Base-by-base conservation (phyloP, 176 grass and related monocot species). In the Hordeum marinum region DNA sequence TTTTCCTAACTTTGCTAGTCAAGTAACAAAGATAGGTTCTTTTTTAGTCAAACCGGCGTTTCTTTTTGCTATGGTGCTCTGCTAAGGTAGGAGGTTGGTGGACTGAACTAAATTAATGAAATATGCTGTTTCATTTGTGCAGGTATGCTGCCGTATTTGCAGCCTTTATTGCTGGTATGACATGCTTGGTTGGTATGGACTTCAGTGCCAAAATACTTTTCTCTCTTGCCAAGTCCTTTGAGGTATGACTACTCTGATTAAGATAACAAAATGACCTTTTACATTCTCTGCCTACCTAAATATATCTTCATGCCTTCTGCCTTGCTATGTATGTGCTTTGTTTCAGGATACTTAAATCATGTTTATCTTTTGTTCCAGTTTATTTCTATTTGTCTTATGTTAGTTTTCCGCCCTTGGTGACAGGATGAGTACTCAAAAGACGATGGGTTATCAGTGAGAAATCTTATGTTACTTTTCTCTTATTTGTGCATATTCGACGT, bases 81-180 rank as follows among this genome's bases (percentile, higher is more conserved):
- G 23, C 14, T 46, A 46, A 21, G 41, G 32, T 73, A 34, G 21
- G 26, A 84, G 63, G 37, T 52, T 75, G 72, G 15, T 75, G 26
- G 45, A 75, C 62, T 82, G 55, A 72, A 45, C 27, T 32, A 70
- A 67, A 90, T 57, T 76, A 70, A 87, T 78, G 77, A 40, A 48
- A 61, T 55, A 55, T 45, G 11, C 66, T 42, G 8, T 80, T 27
- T 75, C 48, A 45, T 84, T 62, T 90, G 20, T 75, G 57, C 83
- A 98, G 96, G 78, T 95, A 93, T 91, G 91, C 90, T 86, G 84
- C 91, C 90, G 88, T 92, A 34, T 98, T 95, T 90, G 89, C 89
- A 88, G 81, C 96, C 59, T 95, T 94, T 94, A 86, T 95, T 91
- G 91, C 93, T 72, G 96, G 96, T 57, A 94, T 98, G 93, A 91